These are phyloP conservation scores for Eucalyptus regnans DNA, from an alignment of 345 rosid genomes.

Conservation along the genomic window DNA sequence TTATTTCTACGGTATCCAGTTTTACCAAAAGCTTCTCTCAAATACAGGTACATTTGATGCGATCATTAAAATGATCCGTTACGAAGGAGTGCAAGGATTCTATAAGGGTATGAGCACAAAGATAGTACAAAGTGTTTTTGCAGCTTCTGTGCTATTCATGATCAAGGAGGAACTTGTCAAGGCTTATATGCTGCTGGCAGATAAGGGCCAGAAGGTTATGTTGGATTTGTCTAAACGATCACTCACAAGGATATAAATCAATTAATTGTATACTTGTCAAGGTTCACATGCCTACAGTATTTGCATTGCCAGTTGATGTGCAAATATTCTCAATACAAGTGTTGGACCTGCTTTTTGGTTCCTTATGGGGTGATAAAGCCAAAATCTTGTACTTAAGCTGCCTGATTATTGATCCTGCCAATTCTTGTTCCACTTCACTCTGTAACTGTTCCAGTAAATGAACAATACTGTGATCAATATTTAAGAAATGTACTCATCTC, in stretches of 20 bases:
- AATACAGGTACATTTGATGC: conserved; percentile 26
- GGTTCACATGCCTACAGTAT: neutral
- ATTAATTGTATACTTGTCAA: neutral
- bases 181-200: conserved; percentile 25
- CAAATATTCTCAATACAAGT: neutral
- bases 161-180: conserved; percentile 59
- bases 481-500: neutral
- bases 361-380: neutral
- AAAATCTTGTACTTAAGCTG: neutral
- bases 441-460: neutral
- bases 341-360: neutral
- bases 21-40: neutral
- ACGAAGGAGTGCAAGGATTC: conserved; percentile 48
- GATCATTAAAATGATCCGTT: conserved; percentile 44
- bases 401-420: neutral
- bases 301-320: neutral
- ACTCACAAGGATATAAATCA: neutral
- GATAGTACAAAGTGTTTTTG: conserved; percentile 68
- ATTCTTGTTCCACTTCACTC: neutral
- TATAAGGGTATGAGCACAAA: conserved; percentile 77
- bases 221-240: conserved; percentile 3
- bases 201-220: conserved; percentile 20
- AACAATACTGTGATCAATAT: neutral
- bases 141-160: conserved; percentile 74
- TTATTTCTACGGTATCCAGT: neutral